Evolutionary conservation across 306 rosid species (phyloP), one percentile per base, ranked within the genome.

Genomic region (Rosa persica): DNA sequence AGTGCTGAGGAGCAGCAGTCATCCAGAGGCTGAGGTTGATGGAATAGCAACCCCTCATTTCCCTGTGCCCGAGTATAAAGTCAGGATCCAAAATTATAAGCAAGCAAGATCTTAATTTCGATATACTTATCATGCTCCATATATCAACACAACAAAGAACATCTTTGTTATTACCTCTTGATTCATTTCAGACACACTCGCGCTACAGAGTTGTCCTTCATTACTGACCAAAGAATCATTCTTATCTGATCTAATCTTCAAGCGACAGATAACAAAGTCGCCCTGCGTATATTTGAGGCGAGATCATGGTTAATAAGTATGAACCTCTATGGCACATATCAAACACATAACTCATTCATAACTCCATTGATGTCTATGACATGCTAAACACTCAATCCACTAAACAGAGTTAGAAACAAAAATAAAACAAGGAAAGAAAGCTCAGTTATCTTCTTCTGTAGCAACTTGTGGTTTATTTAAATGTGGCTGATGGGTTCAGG

Each of bases 191-290:
- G 78, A 73, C 60, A 55, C 19, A 49, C 23, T 38, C 4, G 46
- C 13, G n/a, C 67, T 47, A 52, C 80, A 81, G 16, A 82, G 49
- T 36, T 81, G 84, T 22, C 76, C 84, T 73, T 77, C 86, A 73
- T 65, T 80, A 62, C 15, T 23, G 8, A 19, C 4, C 38, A 47
- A 77, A 68, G 52, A 17, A 27, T 74, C 69, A 70, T 11, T 67
- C 70, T 12, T 62, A 34, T 83, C 85, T 46, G 67, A 17, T 22
- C 66, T 83, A 52, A 49, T 60, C 49, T 61, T 85, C 70, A 92
- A 64, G 23, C 87, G 91, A 60, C 87, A 81, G 34, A 92, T 1
- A 30, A 39, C 38, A 36, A 66, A 66, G 13, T 66, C 25, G 2
- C 70, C 47, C 70, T 66, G 82, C 86, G 74, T 27, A 23, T 23